These are phyloP conservation scores for Leishmania braziliensis DNA, from an alignment of 208 protist genomes.

Conservation along the genomic window DNA sequence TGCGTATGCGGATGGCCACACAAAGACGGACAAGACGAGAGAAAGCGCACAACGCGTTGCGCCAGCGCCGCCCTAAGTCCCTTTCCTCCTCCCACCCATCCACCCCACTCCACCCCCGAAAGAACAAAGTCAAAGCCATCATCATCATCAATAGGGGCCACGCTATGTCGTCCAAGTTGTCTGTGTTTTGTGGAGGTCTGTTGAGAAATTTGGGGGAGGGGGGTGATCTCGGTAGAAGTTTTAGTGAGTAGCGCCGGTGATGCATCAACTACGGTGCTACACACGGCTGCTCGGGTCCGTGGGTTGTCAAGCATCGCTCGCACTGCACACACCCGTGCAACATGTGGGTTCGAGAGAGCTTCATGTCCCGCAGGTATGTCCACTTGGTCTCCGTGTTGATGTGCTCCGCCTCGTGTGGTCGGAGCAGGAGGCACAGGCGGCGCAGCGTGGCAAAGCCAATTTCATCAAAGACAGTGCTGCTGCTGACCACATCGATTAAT, in stretches of 20 bases:
- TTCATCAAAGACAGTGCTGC: constrained; percentile 73
- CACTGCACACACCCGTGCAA: constrained; percentile 52
- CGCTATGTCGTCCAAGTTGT: background rate
- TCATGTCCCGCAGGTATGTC: constrained; percentile 71
- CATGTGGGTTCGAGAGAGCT: constrained; percentile 56
- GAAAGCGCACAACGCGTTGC: background rate
- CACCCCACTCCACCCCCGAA: background rate
- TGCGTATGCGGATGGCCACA: background rate
- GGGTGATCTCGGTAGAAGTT: background rate
- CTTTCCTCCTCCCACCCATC: background rate
- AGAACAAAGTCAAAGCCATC: background rate
- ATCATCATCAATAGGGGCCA: background rate
- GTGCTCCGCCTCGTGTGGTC: constrained; percentile 48
- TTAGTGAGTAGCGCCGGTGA: background rate
- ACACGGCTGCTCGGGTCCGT: constrained; percentile 16
- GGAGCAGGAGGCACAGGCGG: constrained; percentile 54
- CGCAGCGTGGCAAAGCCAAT: constrained; percentile 63
- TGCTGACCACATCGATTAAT: constrained; percentile 66
- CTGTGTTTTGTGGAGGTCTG: background rate
- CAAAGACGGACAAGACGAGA: constrained; percentile 3
- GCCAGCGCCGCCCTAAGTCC: background rate
- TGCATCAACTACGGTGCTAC: constrained; percentile 1
- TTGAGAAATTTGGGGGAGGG: background rate
- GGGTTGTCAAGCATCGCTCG: constrained; percentile 31
- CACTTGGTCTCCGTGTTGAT: constrained; percentile 67